A percentile compares a stretch with the other conserved stretches of the same genome.
Conservation (phyloP, 2,329 filamentous ascomycete species). For the Botrytis porri region DNA sequence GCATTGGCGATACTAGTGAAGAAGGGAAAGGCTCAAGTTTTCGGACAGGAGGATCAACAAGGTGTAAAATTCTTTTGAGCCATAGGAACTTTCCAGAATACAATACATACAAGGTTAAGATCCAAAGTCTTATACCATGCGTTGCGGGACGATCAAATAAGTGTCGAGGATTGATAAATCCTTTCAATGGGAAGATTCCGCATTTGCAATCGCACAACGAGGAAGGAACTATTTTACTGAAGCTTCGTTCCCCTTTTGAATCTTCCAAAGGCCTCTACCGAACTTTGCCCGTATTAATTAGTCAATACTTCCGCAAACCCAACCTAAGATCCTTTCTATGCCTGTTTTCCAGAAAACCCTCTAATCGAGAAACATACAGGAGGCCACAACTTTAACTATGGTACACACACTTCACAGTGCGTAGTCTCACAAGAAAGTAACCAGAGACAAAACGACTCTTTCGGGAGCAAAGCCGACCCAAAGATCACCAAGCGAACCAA, state of each 20-base stretch:
- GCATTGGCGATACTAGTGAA: slow-evolving; percentile 81
- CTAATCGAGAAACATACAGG: background rate
- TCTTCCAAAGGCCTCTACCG: background rate
- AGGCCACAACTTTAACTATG: background rate
- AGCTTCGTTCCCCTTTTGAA: background rate
- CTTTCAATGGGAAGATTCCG: background rate
- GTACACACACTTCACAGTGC: slow-evolving; percentile 7
- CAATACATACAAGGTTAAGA: background rate
- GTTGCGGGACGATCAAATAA: background rate
- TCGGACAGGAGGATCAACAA: slow-evolving; percentile 81
- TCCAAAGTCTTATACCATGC: background rate
- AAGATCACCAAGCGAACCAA: background rate
- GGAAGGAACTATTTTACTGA: background rate
- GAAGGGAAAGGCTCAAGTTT: slow-evolving; percentile 87
- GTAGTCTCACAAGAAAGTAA: background rate
- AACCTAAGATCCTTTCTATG: background rate
- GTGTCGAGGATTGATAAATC: background rate
- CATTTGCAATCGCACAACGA: background rate
- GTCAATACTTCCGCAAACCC: background rate
- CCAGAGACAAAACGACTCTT: slow-evolving; percentile 5
- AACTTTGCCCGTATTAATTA: background rate
- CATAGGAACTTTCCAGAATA: background rate
- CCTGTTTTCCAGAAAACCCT: background rate
- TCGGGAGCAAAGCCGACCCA: background rate
- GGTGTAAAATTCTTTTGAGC: slow-evolving; percentile 92